A percentile compares a stretch with the other conserved stretches of the same genome.
Evolutionary conservation across 805 yeast species (phyloP).

Genomic region (Teunomyces kruisii): DNA sequence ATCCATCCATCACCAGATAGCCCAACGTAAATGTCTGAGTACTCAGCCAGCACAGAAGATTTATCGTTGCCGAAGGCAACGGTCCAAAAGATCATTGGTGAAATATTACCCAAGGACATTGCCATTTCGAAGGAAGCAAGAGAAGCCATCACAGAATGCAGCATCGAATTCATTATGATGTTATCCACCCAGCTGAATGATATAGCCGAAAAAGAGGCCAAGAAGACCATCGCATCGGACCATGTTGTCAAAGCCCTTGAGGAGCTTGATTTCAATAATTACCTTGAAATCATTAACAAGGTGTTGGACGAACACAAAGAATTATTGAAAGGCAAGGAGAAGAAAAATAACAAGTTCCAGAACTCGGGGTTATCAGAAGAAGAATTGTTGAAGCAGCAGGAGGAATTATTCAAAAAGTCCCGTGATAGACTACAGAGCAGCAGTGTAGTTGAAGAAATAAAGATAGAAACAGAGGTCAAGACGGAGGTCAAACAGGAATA

Average conservation of each 20-base stretch:
- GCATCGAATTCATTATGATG: constrained; percentile 94
- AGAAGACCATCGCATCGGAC: constrained; percentile 94
- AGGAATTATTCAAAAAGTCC: constrained; percentile 81
- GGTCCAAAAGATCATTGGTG: constrained; percentile 90
- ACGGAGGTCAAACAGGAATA: constrained; percentile 7
- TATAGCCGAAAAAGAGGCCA: constrained; percentile 93
- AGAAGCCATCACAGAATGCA: constrained; percentile 93
- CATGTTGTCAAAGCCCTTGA: constrained; percentile 89
- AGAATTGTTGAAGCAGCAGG: constrained; percentile 88
- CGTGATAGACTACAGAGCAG: constrained; percentile 58
- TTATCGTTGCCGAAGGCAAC: constrained; percentile 67
- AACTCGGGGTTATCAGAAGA: constrained; percentile 91
- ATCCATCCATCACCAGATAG: background rate
- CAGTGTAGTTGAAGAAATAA: constrained; percentile 13
- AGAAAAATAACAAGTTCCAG: constrained; percentile 89
- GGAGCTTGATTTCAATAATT: constrained; percentile 83
- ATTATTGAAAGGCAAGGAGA: constrained; percentile 81
- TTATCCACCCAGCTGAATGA: constrained; percentile 91
- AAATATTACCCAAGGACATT: constrained; percentile 83
- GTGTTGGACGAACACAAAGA: constrained; percentile 87
- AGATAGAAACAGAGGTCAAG: constrained; percentile 10
- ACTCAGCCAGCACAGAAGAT: constrained; percentile 35
- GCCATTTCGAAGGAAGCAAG: constrained; percentile 91
- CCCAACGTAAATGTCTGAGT: constrained; percentile 37
- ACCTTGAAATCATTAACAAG: constrained; percentile 76